Evolutionary conservation across 345 rosid genomes (phyloP), one percentile per base, ranked within the genome.

Genomic region (Murraya koenigii): DNA sequence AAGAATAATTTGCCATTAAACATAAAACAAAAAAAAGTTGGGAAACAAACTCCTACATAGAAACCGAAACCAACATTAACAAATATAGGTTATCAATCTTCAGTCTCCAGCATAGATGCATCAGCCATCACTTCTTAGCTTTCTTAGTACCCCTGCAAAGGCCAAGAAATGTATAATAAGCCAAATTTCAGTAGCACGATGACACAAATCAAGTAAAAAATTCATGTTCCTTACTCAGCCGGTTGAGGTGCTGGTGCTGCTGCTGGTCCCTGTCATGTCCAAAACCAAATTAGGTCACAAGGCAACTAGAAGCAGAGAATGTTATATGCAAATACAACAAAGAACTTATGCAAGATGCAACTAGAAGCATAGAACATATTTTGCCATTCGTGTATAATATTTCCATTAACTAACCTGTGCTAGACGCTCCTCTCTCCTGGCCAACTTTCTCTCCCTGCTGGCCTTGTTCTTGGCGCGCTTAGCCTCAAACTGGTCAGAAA

Each of bases 381-480:
- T 44, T 10, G 26, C 20, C 22, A 13, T 33, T 11, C 3, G 1
- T 36, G 19, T 9, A 44, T 22, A 54, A 32, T n/a, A 32, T 54
- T 55, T 71, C 32, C 47, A 71, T 4, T 3, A 17, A 7, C 55
- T 71, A 65, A 89, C 95, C 89, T 85, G 89, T 49, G 93, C 93
- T 41, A 92, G 79, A 10, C 92, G 90, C 78, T 88, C 93, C 62
- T 92, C 94, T 63, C 93, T 87, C 83, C 93, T 82, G 25, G 94
- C 97, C 69, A 85, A 10, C 82, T 92, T 92, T 68, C 92, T 88
- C 84, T 90, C 97, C 84, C 92, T 82, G 82, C 91, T 88, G 7
- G 91, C 97, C 89, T 92, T 92, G 87, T 88, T 90, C 91, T 92
- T 92, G 4, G 82, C 86, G 49, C 90, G 88, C 84, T 90, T 90